Evolutionary conservation across 1,284 basidiomycete species (phyloP).

Genomic region (Hortiboletus rubellus): DNA sequence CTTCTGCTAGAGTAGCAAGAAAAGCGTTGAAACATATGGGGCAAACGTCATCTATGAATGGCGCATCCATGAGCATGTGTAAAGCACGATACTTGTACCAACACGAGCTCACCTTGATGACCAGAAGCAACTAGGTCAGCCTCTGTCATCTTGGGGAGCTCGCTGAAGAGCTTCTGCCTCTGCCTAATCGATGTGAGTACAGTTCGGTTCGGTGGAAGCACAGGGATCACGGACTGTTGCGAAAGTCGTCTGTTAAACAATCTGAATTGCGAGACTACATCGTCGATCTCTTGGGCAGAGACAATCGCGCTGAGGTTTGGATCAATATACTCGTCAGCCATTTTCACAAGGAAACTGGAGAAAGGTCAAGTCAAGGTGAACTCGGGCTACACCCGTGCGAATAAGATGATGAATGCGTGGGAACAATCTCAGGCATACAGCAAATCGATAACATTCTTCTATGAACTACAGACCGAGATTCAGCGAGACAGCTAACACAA

Average conservation of each 20-base stretch:
- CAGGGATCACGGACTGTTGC: constrained; percentile 20
- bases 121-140: constrained; percentile 40
- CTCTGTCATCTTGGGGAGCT: constrained; percentile 47
- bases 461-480: constrained; percentile 32
- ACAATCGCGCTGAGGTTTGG: constrained; percentile 5
- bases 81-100: not conserved
- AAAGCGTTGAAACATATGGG: constrained; percentile 71
- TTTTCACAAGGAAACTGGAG: constrained; percentile 4
- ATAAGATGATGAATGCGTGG: constrained; percentile 21
- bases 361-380: not conserved
- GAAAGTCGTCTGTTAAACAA: constrained; percentile 29
- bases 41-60: constrained; percentile 56
- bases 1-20: constrained; percentile 64
- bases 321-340: constrained; percentile 26
- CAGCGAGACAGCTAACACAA: constrained; percentile 32
- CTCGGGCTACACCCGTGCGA: not conserved
- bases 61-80: not conserved
- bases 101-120: constrained; percentile 35
- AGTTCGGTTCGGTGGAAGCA: not conserved
- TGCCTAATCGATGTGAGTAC: constrained; percentile 30
- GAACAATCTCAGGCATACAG: constrained; percentile 30
- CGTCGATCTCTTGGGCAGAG: constrained; percentile 36
- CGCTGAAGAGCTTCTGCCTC: constrained; percentile 36
- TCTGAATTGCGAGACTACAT: constrained; percentile 34
- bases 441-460: constrained; percentile 20